phyloP scores from a whole-genome alignment of 306 rosid species.

The Citrullus colocynthis region DNA sequence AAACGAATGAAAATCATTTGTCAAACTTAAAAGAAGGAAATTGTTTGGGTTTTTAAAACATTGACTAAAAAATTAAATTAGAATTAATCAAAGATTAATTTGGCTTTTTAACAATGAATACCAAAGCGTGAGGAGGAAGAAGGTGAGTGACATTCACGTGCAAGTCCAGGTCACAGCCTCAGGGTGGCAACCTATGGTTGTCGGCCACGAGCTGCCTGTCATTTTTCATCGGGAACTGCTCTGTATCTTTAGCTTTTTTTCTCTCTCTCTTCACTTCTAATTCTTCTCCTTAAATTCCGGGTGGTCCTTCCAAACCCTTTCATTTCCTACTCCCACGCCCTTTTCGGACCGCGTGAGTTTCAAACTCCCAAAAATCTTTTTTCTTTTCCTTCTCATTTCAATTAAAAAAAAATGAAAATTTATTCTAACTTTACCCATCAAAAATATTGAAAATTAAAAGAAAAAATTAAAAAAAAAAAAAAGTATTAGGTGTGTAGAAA shows the following conservation, averaged over 20 bases:
- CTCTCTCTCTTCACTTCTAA: background rate
- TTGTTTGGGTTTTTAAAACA: background rate
- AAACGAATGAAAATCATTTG: background rate
- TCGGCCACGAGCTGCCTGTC: conserved; percentile 38
- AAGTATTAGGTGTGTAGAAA: background rate
- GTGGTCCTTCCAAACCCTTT: background rate
- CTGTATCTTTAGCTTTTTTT: background rate
- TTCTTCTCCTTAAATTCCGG: conserved; percentile 33
- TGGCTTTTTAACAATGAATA: background rate
- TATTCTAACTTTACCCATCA: background rate
- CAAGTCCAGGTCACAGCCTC: background rate
- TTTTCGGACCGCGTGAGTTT: conserved; percentile 1
- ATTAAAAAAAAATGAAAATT: background rate
- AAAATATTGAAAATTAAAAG: background rate
- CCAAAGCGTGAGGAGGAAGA: conserved; percentile 1
- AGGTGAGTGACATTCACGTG: conserved; percentile 26
- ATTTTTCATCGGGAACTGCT: conserved; percentile 18
- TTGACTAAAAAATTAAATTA: background rate
- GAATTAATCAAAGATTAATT: background rate
- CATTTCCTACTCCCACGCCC: background rate
- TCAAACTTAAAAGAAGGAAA: background rate
- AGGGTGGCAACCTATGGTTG: conserved; percentile 28
- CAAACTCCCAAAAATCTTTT: background rate
- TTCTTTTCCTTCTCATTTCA: background rate
- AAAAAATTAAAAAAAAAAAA: background rate